Evolutionary conservation across 2,329 filamentous ascomycete species (phyloP), one percentile per base, ranked within the genome.

Genomic region (Fusarium marasasianum): DNA sequence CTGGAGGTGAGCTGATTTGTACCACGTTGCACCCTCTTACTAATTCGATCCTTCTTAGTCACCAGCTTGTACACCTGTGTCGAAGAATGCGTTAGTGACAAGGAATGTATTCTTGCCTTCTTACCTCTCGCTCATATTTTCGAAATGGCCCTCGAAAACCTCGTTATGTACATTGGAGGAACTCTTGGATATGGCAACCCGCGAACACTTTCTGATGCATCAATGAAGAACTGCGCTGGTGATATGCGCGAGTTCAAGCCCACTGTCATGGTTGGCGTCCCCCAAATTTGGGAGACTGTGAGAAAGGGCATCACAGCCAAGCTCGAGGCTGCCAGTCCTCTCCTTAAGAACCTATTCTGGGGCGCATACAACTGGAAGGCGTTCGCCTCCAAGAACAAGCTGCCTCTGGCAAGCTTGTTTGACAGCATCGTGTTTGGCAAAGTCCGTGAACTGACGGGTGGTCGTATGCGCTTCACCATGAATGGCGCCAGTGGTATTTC

Each of bases 231-330:
- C 83, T 98, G 94, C 86, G 91, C 92, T 76, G 96, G 96, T 77
- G 96, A 99, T 78, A 98, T 99, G 84, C 93, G 93, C 69, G 95
- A 98, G 80, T 93, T 98, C 81, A 90, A 89, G 77, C 96, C 96
- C 2, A 97, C 95, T 5, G 89, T 98, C 80, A 89, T 99, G 81
- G 93, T 98, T 44, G 96, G 96, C 82, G 96, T 99, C 7, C 96
- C 96, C 4, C 95, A 97, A 66, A 93, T 99, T 38, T 99, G 96
- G 95, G 96, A 99, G 85, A 95, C 94, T 3, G 93, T 99, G 79
- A 96, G 95, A 87, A 99, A 99, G 87, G 96, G 96, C 62, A 93
- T 99, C 78, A 86, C 96, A 73, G 84, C 86, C 78, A 94, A 95
- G 83, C 91, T 98, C 69, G 92, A 93, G 80, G 86, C 88, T 66